Evolutionary conservation across 495 filamentous ascomycete species (phyloP).

Genomic region (Haplographium delicatum): DNA sequence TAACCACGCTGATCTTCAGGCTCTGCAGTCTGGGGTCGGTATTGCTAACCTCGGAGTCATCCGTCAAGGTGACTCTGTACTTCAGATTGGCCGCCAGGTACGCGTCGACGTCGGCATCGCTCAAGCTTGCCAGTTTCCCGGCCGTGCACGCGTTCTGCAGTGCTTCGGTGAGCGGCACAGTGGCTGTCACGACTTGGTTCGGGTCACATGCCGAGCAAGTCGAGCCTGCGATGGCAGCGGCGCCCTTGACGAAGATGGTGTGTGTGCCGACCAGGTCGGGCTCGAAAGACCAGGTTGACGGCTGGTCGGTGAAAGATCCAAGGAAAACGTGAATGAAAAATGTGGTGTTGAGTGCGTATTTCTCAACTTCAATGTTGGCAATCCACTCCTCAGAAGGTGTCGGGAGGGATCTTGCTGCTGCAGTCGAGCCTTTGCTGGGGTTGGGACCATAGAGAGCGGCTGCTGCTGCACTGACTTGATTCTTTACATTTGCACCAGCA

Average conservation of each 20-base stretch:
- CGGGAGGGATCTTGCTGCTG: no score
- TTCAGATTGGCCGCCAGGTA: constrained; percentile 44
- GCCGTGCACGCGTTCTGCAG: constrained; percentile 37
- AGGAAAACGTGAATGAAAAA: constrained; percentile 60
- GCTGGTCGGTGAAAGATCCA: constrained; percentile 37
- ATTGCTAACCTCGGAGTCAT: constrained; percentile 23
- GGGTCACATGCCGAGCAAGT: constrained; percentile 5
- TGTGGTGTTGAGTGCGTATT: constrained; percentile 45
- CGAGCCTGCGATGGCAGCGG: constrained; percentile 26
- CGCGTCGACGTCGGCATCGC: constrained; percentile 34
- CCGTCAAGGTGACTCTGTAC: constrained; percentile 30
- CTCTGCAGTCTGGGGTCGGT: constrained; percentile 19
- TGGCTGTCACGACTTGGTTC: constrained; percentile 39
- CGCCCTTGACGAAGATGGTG: constrained; percentile 38
- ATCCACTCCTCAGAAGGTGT: constrained; percentile 47
- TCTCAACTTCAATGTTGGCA: constrained; percentile 51
- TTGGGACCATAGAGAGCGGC: constrained; percentile 47
- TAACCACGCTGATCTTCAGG: constrained; percentile 36
- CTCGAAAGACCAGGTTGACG: constrained; percentile 36
- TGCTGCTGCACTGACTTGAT: constrained; percentile 38
- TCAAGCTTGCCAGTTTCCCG: constrained; percentile 38
- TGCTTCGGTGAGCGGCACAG: constrained; percentile 51
- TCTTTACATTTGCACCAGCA: constrained; percentile 23
- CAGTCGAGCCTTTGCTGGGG: constrained; percentile 16
- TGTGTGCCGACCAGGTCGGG: constrained; percentile 49